A percentile compares a stretch with the other conserved stretches of the same genome.
Conservation (phyloP, 176 grass and related monocot genomes). For the Aechmea fasciata region DNA sequence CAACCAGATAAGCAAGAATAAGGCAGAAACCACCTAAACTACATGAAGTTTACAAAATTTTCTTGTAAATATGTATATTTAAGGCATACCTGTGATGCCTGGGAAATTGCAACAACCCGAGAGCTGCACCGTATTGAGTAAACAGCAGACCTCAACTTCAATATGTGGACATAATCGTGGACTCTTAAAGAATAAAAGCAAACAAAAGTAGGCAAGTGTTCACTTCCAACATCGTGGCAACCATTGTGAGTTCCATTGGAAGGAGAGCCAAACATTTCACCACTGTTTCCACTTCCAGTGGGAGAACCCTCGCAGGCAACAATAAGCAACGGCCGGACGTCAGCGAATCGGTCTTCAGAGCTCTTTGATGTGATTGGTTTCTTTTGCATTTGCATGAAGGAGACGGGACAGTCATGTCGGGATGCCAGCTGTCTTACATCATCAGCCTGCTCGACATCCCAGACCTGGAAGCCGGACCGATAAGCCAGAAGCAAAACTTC, state of each 20-base stretch:
- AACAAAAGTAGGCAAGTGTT: slow-evolving; percentile 37
- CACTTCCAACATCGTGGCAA: slow-evolving; percentile 31
- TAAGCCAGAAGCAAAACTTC: slow-evolving; percentile 74
- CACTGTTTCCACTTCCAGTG: slow-evolving; percentile 35
- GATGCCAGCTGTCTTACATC: slow-evolving; percentile 85
- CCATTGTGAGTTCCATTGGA: slow-evolving; percentile 42
- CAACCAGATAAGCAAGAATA: no score
- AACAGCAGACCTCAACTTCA: slow-evolving; percentile 75
- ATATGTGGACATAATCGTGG: slow-evolving; percentile 64
- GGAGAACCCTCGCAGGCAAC: slow-evolving; percentile 44
- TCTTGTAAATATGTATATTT: slow-evolving; percentile 10
- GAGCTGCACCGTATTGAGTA: slow-evolving; percentile 76
- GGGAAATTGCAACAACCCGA: slow-evolving; percentile 75
- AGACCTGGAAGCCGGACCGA: slow-evolving; percentile 89
- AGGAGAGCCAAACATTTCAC: slow-evolving; percentile 31
- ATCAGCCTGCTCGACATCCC: slow-evolving; percentile 91
- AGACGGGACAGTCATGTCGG: slow-evolving; percentile 56
- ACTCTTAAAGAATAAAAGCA: slow-evolving; percentile 79
- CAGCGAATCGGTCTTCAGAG: slow-evolving; percentile 56
- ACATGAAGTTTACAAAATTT: not conserved
- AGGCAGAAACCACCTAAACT: no score
- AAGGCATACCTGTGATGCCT: slow-evolving; percentile 62
- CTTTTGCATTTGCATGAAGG: slow-evolving; percentile 89
- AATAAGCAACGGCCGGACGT: slow-evolving; percentile 60
- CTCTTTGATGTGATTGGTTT: slow-evolving; percentile 40